Percentiles rank a stretch among this genome's conserved stretches.
Conservation (phyloP, 2,329 filamentous ascomycete genomes). For the Neofusicoccum parvum region DNA sequence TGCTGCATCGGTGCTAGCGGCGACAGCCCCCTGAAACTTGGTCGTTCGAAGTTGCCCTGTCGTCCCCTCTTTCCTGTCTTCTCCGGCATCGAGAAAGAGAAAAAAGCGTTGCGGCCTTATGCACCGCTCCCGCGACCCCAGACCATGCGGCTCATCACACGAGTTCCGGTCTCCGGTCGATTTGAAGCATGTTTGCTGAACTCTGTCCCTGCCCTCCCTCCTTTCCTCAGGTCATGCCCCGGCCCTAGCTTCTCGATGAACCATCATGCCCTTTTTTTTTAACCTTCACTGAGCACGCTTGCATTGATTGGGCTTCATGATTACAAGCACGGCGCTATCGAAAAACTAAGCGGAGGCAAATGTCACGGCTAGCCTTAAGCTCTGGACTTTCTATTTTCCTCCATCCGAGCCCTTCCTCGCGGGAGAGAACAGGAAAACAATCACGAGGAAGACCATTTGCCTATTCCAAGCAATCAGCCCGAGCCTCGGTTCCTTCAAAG, state of each 20-base stretch:
- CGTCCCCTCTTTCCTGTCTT: background rate
- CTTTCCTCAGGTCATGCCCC: background rate
- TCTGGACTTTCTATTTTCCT: background rate
- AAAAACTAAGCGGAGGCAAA: background rate
- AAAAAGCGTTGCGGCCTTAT: background rate
- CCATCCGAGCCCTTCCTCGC: background rate
- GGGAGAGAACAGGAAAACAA: too few species aligned
- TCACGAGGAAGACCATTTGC: too few species aligned
- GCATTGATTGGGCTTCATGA: background rate
- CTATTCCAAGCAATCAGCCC: too few species aligned
- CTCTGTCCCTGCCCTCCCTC: background rate
- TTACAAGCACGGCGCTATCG: conserved; percentile 1
- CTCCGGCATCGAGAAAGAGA: background rate
- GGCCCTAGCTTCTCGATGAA: background rate
- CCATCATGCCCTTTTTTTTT: background rate
- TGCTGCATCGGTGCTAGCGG: background rate
- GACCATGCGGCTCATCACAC: conserved; percentile 18
- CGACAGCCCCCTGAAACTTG: background rate
- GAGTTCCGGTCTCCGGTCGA: background rate
- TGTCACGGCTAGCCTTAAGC: background rate
- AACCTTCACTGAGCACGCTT: background rate
- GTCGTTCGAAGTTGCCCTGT: background rate
- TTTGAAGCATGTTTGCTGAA: background rate
- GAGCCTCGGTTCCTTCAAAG: too few species aligned
- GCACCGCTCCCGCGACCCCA: conserved; percentile 9